Evolutionary conservation across 2,329 filamentous ascomycete genomes (phyloP), one percentile per base, ranked within the genome.

Genomic region (Sodiomyces alkalinus): DNA sequence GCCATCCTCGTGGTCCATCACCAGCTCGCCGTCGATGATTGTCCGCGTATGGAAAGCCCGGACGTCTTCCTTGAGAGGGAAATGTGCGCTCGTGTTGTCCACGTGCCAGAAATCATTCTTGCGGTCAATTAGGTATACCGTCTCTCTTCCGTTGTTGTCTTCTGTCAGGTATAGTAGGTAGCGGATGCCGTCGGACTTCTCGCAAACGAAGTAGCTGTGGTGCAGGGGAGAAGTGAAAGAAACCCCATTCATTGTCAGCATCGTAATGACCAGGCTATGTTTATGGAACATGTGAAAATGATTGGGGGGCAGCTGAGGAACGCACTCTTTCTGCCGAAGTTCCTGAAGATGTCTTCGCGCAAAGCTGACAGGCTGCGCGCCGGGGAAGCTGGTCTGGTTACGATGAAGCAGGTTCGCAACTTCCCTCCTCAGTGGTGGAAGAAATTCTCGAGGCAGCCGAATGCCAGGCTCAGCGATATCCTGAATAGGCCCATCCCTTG

Each of bases 21-120:
- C 87, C 27, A 98, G 62, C 61, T 98, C 90, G 38, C 90, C 90
- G 42, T 98, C 90, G 26, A 96, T 66, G 17, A 98, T 58, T 0
- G 90, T 96, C 34, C 73, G 69, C 10, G 62, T 68, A 48, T 96
- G 85, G 49, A 81, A 94, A 10, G 60, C 64, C 23, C 62, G 54
- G 8, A 69, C 64, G 39, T 80, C 67, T 23, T 68, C 60, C 20
- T 70, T 70, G 14, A 78, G 60, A 0, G 90, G 90, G 41, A 96
- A 86, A 51, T 92, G 83, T 15, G 96, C 65, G 32, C 60, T 66
- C 29, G 59, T 60, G 35, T 68, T 63, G 17, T 70, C 68, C 35
- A 96, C 72, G 46, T 68, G 83, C 69, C 87, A 93, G 61, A 90
- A 98, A 51, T 96, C 85, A 57, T 98, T 96, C 57, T 86, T 92